A percentile compares a stretch with the other conserved stretches of the same genome.
phyloP scores from a whole-genome alignment of 495 filamentous ascomycete genomes.

The Paragyromitra xinjiangensis region DNA sequence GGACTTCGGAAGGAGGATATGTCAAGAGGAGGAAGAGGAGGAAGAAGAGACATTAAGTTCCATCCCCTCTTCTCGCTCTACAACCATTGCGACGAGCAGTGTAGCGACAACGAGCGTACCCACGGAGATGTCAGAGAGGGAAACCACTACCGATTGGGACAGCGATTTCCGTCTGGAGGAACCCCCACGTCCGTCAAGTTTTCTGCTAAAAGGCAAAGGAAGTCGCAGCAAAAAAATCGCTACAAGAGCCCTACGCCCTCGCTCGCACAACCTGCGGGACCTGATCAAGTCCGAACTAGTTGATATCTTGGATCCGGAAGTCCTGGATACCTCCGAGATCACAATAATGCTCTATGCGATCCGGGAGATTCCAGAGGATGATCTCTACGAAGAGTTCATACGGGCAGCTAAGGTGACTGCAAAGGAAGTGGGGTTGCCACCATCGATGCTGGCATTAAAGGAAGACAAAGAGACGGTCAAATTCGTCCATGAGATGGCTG shows the following conservation, averaged over 20 bases:
- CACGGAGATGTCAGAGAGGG: not conserved
- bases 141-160: not conserved
- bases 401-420: slow-evolving; percentile 30
- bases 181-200: not conserved
- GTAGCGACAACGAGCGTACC: not conserved
- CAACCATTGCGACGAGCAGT: not conserved
- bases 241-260: slow-evolving; percentile 11
- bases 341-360: slow-evolving; percentile 15
- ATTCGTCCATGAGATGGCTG: slow-evolving; percentile 30
- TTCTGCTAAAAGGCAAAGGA: not conserved
- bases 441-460: not conserved
- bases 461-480: not conserved
- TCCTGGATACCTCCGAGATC: slow-evolving; percentile 4
- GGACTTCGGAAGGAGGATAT: not conserved
- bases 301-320: slow-evolving; percentile 7
- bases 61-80: not conserved
- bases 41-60: not conserved
- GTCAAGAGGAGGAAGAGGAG: not conserved
- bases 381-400: slow-evolving; percentile 25
- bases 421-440: not conserved
- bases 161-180: not conserved
- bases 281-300: slow-evolving; percentile 1
- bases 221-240: not conserved
- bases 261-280: not conserved
- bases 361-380: slow-evolving; percentile 1